Evolutionary conservation across 2,329 filamentous ascomycete species (phyloP), one percentile per base, ranked within the genome.

Genomic region (Paraphoma chrysanthemicola): DNA sequence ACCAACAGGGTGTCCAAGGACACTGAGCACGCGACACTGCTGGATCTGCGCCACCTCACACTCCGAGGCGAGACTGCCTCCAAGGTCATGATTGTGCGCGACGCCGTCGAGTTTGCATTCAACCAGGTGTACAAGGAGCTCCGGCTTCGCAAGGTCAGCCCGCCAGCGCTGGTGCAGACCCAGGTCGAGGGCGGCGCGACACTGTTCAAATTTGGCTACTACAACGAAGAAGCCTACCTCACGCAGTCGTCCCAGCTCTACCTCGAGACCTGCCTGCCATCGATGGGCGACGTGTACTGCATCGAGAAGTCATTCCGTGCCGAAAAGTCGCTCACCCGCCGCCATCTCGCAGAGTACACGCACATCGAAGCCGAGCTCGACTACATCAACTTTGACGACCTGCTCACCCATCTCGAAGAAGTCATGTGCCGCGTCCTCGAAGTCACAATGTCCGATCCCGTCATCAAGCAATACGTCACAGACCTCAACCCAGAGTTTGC

Each of bases 221-320:
- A 97, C 79, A 90, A 88, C 67, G 91, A 97, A 79, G 86, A 89
- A 67, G 91, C 95, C 57, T 99, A 93, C 82, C 87, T 99, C 61
- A 98, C 95, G 4, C 95, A 99, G 80, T 97, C 93, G 3, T 96
- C 92, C 33, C 95, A 99, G 80, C 87, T 99, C 51, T 99, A 99
- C 80, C 90, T 99, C 56, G 95, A 99, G 83, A 99, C 95, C 31
- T 92, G 90, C 64, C 83, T 99, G 31, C 92, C 94, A 10, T 92
- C 90, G 49, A 85, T 98, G 70, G 95, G 95, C 67, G 92, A 97
- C 75, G 93, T 97, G 51, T 99, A 96, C 85, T 98, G 94, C 76
- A 94, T 99, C 71, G 93, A 97, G 79, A 97, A 97, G 78, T 98
- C 94, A 1, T 99, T 99, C 89, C 93, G 95, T 60, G 95, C 95